Percentiles rank a stretch among this genome's conserved stretches.
Evolutionary conservation across 768 basidiomycete species (phyloP).

Genomic region (Thelephora ganbajun): DNA sequence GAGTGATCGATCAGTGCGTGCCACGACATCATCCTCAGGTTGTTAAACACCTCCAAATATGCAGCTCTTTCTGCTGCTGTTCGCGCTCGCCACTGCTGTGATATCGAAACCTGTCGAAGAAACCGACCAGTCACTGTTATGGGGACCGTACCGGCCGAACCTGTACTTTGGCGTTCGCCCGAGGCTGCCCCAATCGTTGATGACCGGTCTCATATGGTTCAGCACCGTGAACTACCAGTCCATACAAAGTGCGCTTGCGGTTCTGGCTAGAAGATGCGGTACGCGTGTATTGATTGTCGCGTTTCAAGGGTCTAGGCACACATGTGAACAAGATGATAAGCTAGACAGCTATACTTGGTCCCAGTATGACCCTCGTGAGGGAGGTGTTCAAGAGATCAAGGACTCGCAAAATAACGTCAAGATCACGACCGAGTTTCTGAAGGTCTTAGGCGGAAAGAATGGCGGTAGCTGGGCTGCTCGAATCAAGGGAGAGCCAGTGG

Average conservation of each 20-base stretch:
- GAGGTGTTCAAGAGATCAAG: constrained; percentile 72
- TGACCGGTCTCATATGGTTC: constrained; percentile 93
- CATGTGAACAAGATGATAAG: constrained; percentile 79
- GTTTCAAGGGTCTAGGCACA: constrained; percentile 59
- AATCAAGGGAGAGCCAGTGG: constrained; percentile 69
- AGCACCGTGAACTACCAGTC: constrained; percentile 78
- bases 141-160: constrained; percentile 84
- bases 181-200: constrained; percentile 72
- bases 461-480: constrained; percentile 86
- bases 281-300: neutral
- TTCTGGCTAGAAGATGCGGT: constrained; percentile 3
- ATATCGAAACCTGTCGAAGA: constrained; percentile 29
- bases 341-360: constrained; percentile 80
- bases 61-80: constrained; percentile 29
- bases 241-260: constrained; percentile 34
- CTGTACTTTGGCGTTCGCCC: constrained; percentile 92
- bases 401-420: constrained; percentile 77
- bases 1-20: no score
- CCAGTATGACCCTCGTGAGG: constrained; percentile 73
- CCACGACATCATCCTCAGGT: no score
- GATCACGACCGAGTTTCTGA: constrained; percentile 75
- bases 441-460: constrained; percentile 67
- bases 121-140: constrained; percentile 38
- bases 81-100: constrained; percentile 27
- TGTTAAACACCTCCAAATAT: constrained; percentile 15